These are phyloP conservation scores for Coniosporium apollinis DNA, from an alignment of 495 filamentous ascomycete species.

Conservation along the genomic window DNA sequence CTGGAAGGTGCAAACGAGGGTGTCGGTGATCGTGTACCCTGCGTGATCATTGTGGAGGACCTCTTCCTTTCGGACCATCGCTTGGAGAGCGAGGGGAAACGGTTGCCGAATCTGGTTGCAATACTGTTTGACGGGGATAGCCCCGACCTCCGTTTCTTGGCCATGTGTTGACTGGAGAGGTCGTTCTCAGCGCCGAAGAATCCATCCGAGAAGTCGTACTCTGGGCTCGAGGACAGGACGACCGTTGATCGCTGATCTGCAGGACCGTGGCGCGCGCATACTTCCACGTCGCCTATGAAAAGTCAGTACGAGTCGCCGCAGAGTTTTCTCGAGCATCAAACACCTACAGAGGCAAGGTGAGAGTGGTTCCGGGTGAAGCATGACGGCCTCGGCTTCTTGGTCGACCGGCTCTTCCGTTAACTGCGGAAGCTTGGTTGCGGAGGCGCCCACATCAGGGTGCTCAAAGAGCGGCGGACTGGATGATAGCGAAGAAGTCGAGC, in stretches of 20 bases:
- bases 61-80: constrained; percentile 39
- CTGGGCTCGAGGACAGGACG: constrained; percentile 1
- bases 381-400: constrained; percentile 4
- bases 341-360: background rate
- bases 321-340: background rate
- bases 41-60: constrained; percentile 24
- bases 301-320: constrained; percentile 1
- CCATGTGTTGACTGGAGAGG: constrained; percentile 28
- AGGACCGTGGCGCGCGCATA: constrained; percentile 10
- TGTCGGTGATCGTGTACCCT: constrained; percentile 25
- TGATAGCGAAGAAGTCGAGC: constrained; percentile 44
- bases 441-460: constrained; percentile 5
- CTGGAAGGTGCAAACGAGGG: constrained; percentile 42
- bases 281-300: constrained; percentile 8
- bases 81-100: constrained; percentile 55
- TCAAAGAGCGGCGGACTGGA: too few relatives aligned
- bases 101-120: constrained; percentile 48
- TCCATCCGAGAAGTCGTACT: constrained; percentile 8
- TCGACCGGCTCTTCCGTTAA: constrained; percentile 12
- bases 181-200: constrained; percentile 38
- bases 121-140: constrained; percentile 46
- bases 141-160: constrained; percentile 48
- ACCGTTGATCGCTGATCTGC: background rate
- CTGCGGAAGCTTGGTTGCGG: constrained; percentile 7
- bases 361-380: constrained; percentile 9